Percentiles rank a stretch among this genome's conserved stretches.
Conservation (phyloP, 805 yeast species). For the Yamadazyma kitorensis region DNA sequence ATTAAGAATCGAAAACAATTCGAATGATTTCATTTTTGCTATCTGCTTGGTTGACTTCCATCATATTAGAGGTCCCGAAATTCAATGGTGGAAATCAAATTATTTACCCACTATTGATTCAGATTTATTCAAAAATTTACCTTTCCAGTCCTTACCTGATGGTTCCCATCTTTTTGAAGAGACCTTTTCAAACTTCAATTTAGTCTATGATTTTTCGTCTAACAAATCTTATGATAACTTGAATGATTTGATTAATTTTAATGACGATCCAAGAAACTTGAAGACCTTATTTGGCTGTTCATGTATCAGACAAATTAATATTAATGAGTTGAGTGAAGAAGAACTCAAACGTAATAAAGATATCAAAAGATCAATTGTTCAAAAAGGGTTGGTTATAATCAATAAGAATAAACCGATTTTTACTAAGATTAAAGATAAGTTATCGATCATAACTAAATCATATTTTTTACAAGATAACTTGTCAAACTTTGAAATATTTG, state of each 20-base stretch:
- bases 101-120: slow-evolving; percentile 31
- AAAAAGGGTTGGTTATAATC: slow-evolving; percentile 87
- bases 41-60: slow-evolving; percentile 90
- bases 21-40: slow-evolving; percentile 60
- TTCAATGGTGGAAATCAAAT: slow-evolving; percentile 78
- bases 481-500: slow-evolving; percentile 63
- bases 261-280: slow-evolving; percentile 39
- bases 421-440: slow-evolving; percentile 83
- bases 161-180: slow-evolving; percentile 94
- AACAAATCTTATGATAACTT: slow-evolving; percentile 45
- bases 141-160: slow-evolving; percentile 95
- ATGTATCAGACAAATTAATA: slow-evolving; percentile 80
- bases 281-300: slow-evolving; percentile 90
- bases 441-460: slow-evolving; percentile 83
- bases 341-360: slow-evolving; percentile 52
- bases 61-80: slow-evolving; percentile 89
- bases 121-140: slow-evolving; percentile 75
- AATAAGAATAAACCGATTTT: slow-evolving; percentile 77
- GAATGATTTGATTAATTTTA: slow-evolving; percentile 29
- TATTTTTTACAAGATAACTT: slow-evolving; percentile 82
- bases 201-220: slow-evolving; percentile 61
- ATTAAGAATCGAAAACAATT: slow-evolving; percentile 8
- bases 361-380: slow-evolving; percentile 82
- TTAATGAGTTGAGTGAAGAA: slow-evolving; percentile 50
- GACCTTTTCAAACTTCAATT: slow-evolving; percentile 86